Conservation (phyloP, 768 basidiomycete genomes). For the Leccinum incarnatum region DNA sequence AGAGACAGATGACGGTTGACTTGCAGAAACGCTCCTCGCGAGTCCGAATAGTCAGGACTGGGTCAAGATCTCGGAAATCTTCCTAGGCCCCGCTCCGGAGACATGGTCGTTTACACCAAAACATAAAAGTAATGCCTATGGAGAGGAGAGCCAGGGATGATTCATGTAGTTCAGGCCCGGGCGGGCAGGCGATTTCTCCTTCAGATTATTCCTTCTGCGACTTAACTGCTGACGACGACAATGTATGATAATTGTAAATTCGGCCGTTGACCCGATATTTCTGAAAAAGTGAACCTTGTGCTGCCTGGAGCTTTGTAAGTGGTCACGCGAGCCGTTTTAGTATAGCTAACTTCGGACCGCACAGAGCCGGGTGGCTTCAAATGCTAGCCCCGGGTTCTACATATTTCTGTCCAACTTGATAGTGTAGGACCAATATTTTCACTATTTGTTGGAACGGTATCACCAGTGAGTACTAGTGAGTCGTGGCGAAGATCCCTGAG, state of each 20-base stretch:
- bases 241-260: neutral
- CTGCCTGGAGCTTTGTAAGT: neutral
- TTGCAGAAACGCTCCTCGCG: constrained; percentile 76
- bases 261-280: neutral
- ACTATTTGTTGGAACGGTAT: neutral
- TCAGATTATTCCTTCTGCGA: neutral
- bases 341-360: neutral
- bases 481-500: neutral
- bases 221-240: neutral
- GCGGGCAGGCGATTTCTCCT: neutral
- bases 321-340: neutral
- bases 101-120: constrained; percentile 87
- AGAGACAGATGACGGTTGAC: neutral
- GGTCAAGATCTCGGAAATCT: constrained; percentile 95
- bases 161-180: constrained; percentile 17
- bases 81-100: constrained; percentile 83
- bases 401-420: neutral
- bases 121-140: constrained; percentile 86
- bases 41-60: constrained; percentile 80
- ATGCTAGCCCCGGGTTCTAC: neutral
- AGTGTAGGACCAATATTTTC: neutral
- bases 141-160: constrained; percentile 61
- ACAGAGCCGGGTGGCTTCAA: neutral
- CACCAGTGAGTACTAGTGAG: neutral
- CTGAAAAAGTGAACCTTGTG: neutral